phyloP scores from a whole-genome alignment of 257 asterid species.

The Avicennia marina region DNA sequence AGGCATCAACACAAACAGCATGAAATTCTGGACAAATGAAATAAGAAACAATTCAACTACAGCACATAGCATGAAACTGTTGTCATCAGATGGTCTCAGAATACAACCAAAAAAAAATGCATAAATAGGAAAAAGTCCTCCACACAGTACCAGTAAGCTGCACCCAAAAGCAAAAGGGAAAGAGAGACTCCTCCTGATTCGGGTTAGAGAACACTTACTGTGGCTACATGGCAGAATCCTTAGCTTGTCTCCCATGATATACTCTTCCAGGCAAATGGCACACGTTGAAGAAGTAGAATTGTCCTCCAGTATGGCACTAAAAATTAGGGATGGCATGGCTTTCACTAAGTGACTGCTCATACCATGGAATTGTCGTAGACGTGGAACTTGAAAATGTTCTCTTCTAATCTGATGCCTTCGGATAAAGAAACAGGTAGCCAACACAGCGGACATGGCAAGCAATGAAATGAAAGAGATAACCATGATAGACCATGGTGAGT shows the following conservation, averaged over 20 bases:
- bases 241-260: conserved; percentile 58
- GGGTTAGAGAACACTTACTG: conserved; percentile 56
- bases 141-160: too few relatives aligned
- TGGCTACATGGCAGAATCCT: conserved; percentile 69
- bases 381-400: conserved; percentile 38
- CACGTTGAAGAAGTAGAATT: conserved; percentile 60
- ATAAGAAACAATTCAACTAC: too few relatives aligned
- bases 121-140: too few relatives aligned
- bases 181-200: too few relatives aligned
- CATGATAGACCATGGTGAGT: conserved; percentile 59
- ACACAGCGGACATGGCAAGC: conserved; percentile 60
- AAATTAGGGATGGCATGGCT: conserved; percentile 57
- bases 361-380: conserved; percentile 53
- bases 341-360: conserved; percentile 66
- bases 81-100: too few relatives aligned
- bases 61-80: conserved; percentile 1
- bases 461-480: conserved; percentile 57
- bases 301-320: conserved; percentile 56
- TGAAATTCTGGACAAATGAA: conserved; percentile 68
- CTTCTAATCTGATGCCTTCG: conserved; percentile 59
- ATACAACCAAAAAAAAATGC: too few relatives aligned
- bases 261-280: conserved; percentile 78
- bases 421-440: conserved; percentile 62
- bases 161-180: too few relatives aligned
- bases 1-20: conserved; percentile 59